Evolutionary conservation across 2,329 filamentous ascomycete species (phyloP), one percentile per base, ranked within the genome.

Genomic region (Monosporascus sp.): DNA sequence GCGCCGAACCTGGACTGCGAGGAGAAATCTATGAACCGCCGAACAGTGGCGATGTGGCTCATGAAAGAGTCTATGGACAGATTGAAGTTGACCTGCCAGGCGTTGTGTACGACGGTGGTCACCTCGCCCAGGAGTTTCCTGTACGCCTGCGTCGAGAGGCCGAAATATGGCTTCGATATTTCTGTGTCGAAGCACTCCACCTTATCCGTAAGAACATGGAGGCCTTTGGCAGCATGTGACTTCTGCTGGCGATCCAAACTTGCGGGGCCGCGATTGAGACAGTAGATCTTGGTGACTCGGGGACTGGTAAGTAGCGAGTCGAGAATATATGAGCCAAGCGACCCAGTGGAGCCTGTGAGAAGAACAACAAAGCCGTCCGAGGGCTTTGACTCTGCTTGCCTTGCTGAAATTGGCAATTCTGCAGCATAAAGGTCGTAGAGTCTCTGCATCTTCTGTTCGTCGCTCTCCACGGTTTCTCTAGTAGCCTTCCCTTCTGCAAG

Each of bases 11-110:
- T 41, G 1, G 61, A 60, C 17, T 57, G 50, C 5, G 59, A 45
- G 1, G 60, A 55, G 49, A 62, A 62, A 20, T 60, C 50, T 2
- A 59, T 36, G 5, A 62, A 20, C 1, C 39, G 36, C 15, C 56
- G 50, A 11, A 58, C 54, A 4, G 36, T 38, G n/a, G 31, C n/a
- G 18, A 62, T 38, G 11, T 60, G 57, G 14, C 35, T 45, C 1
- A 24, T 17, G 37, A 60, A 62, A 1, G 60, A 60, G 5, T 57
- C 50, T 4, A 60, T 46, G 1, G 57, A 56, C 9, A 55, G 57
- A 47, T 64, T 62, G 49, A 64, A 62, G 54, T 62, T 53, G 24
- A 62, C 59, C 25, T 54, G 50, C 60, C 58, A 62, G 8, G 60
- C 57, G 14, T 50, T 55, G 31, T 64, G 62, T 8, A 62, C 51